Evolutionary conservation across 2,329 filamentous ascomycete genomes (phyloP).

Genomic region (Monilinia fructicola): DNA sequence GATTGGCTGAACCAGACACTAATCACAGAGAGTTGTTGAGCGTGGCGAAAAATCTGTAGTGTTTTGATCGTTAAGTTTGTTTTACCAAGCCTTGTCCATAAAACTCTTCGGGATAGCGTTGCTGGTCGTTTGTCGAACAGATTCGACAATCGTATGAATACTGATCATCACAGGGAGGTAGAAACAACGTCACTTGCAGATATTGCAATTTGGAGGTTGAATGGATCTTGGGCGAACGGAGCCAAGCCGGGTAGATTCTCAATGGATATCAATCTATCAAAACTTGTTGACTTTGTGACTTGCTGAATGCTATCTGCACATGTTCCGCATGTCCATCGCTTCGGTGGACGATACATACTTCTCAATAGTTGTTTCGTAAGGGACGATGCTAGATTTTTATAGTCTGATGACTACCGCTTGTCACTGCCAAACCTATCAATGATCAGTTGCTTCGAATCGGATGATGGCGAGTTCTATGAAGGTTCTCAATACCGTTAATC

Average conservation of each 20-base stretch:
- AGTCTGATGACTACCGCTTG: background rate
- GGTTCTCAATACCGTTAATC: no score
- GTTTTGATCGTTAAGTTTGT: conserved; percentile 43
- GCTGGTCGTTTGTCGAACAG: background rate
- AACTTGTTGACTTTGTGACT: background rate
- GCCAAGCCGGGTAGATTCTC: background rate
- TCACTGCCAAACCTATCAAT: no score
- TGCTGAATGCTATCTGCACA: background rate
- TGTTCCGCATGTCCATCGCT: background rate
- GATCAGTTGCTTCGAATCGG: no score
- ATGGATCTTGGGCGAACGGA: background rate
- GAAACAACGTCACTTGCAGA: no score
- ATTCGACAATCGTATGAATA: no score
- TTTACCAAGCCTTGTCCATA: background rate
- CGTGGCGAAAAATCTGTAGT: conserved; percentile 43
- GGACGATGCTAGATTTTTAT: background rate
- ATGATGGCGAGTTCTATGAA: no score
- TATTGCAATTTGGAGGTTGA: background rate
- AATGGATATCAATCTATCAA: background rate
- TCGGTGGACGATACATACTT: background rate
- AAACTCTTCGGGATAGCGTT: background rate
- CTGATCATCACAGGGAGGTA: no score
- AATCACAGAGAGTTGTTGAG: conserved; percentile 47
- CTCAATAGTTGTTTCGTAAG: background rate
- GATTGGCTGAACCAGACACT: conserved; percentile 61